phyloP scores from a whole-genome alignment of 306 rosid species.

The Begonia loranthoides region DNA sequence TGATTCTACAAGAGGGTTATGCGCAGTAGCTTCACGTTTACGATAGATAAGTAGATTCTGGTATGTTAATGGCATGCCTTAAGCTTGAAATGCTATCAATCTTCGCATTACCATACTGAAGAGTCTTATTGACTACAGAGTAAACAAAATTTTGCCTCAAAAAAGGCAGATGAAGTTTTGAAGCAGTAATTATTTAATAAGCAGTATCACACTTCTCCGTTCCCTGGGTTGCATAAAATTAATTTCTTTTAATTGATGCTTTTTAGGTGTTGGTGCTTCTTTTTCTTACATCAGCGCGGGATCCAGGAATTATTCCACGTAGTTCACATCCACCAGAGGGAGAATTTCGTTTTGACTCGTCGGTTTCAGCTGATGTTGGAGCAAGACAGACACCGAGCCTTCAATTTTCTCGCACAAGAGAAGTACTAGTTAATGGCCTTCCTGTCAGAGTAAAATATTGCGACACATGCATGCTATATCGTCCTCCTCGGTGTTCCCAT shows the following conservation, averaged over 20 bases:
- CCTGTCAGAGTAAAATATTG: conserved; percentile 79
- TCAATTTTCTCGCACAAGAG: conserved; percentile 71
- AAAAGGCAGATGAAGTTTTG: background rate
- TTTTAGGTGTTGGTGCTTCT: conserved; percentile 80
- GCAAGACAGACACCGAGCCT: conserved; percentile 77
- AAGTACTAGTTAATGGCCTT: conserved; percentile 53
- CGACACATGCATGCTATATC: conserved; percentile 87
- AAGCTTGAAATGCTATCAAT: background rate
- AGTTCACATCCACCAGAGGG: conserved; percentile 89
- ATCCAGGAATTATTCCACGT: conserved; percentile 84
- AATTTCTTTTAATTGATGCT: conserved; percentile 24
- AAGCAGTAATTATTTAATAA: background rate
- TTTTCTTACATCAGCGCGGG: conserved; percentile 78
- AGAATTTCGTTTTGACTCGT: conserved; percentile 51
- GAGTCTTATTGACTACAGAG: no score
- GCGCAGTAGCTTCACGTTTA: background rate
- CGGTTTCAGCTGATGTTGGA: conserved; percentile 30
- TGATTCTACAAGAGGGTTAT: no score
- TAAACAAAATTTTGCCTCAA: no score
- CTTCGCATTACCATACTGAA: background rate
- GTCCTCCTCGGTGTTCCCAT: conserved; percentile 97
- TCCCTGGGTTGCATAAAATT: conserved; percentile 15
- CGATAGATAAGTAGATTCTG: background rate
- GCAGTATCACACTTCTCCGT: conserved; percentile 1
- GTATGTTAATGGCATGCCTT: background rate